Evolutionary conservation across 1,284 basidiomycete species (phyloP).

Genomic region (Naganishia albida): DNA sequence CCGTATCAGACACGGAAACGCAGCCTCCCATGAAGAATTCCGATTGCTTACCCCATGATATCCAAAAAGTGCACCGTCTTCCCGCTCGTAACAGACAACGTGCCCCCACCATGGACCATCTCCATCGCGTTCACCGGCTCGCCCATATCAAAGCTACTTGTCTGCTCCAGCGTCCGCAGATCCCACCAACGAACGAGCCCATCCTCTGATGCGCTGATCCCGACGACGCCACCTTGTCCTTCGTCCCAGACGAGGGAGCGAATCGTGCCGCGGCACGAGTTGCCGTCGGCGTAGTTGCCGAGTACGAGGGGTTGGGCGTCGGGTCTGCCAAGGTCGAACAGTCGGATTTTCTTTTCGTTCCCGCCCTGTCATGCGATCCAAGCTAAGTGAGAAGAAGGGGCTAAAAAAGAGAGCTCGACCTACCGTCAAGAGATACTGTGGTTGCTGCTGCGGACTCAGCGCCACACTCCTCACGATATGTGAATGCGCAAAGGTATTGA

Average conservation of each 20-base stretch:
- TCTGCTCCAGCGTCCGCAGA: conserved; percentile 71
- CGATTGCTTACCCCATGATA: conserved; percentile 50
- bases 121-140: conserved; percentile 93
- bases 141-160: conserved; percentile 70
- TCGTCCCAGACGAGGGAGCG: conserved; percentile 93
- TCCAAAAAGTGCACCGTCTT: conserved; percentile 81
- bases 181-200: conserved; percentile 98
- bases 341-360: conserved; percentile 94
- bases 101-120: conserved; percentile 75
- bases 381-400: background rate
- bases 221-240: conserved; percentile 64
- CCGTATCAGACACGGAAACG: background rate
- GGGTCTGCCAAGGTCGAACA: conserved; percentile 81
- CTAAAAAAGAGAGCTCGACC: conserved; percentile 29
- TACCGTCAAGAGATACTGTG: conserved; percentile 54
- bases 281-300: conserved; percentile 57
- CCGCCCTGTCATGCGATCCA: conserved; percentile 75
- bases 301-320: conserved; percentile 84
- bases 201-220: conserved; percentile 89
- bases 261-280: conserved; percentile 76
- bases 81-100: conserved; percentile 86
- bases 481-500: conserved; percentile 94
- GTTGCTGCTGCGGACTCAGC: conserved; percentile 56
- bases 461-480: conserved; percentile 97
- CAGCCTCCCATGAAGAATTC: background rate